These are phyloP conservation scores for Eucalyptus marginata DNA, from an alignment of 345 rosid genomes.

Conservation along the genomic window DNA sequence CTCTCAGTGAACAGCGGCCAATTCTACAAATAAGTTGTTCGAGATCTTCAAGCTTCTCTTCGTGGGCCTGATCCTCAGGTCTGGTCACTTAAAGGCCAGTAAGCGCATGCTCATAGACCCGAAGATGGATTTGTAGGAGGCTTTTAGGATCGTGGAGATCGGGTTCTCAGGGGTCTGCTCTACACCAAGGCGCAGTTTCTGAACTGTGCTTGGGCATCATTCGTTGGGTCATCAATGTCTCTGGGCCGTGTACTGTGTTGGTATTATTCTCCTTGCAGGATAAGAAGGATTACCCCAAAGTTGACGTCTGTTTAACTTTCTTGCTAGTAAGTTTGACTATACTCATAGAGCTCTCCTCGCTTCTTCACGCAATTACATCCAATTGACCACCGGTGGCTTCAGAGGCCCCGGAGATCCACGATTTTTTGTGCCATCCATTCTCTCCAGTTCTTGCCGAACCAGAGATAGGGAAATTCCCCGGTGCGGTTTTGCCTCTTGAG, in stretches of 20 bases:
- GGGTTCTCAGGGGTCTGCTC: constrained; percentile 16
- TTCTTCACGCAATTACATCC: not conserved
- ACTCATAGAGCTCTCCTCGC: not conserved
- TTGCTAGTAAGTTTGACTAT: not conserved
- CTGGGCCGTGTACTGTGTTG: not conserved
- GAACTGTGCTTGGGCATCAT: not conserved
- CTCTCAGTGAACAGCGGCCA: not conserved
- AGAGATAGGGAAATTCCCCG: not conserved
- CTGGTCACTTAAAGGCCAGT: not conserved
- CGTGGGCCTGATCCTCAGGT: constrained; percentile 13
- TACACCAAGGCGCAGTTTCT: constrained; percentile 29
- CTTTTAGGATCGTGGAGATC: constrained; percentile 16
- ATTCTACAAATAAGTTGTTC: not conserved
- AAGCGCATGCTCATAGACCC: not conserved
- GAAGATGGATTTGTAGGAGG: not conserved
- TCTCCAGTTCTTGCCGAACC: not conserved
- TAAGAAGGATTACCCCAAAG: not conserved
- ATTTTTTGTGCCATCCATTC: not conserved
- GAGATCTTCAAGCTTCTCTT: constrained; percentile 25
- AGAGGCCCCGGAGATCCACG: not conserved
- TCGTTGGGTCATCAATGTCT: constrained; percentile 5
- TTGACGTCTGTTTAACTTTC: not conserved
- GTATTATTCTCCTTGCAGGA: not conserved
- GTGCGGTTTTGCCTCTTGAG: not conserved
- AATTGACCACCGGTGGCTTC: not conserved